These are phyloP conservation scores for Diplocarpon mali DNA, from an alignment of 2,329 filamentous ascomycete species.

Conservation along the genomic window DNA sequence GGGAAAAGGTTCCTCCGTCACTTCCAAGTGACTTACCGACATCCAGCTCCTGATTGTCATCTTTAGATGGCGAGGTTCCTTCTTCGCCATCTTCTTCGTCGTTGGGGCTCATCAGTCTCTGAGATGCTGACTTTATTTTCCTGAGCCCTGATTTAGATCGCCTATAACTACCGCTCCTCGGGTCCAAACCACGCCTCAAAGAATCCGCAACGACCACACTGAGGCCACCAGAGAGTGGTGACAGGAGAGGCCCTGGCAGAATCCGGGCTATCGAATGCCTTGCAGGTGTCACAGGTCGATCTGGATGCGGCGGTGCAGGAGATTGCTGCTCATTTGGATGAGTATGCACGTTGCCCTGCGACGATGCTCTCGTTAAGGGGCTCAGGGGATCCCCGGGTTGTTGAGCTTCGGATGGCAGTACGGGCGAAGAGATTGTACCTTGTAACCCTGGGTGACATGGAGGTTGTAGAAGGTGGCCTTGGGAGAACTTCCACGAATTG, in stretches of 20 bases:
- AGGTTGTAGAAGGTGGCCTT: conserved; percentile 15
- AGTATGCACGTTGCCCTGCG: conserved; percentile 21
- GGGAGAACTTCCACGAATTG: conserved; percentile 22
- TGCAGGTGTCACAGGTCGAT: conserved; percentile 30
- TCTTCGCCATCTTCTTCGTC: conserved; percentile 14
- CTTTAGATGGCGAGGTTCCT: conserved; percentile 11
- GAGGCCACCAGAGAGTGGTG: conserved; percentile 48
- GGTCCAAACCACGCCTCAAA: conserved; percentile 40
- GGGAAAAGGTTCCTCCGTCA: conserved; percentile 11
- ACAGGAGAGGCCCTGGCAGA: conserved; percentile 45
- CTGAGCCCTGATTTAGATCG: conserved; percentile 22
- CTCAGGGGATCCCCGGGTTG: conserved; percentile 12
- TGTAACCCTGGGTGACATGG: conserved; percentile 18
- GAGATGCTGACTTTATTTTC: conserved; percentile 22
- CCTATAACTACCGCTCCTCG: conserved; percentile 24
- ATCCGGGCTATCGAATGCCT: conserved; percentile 41
- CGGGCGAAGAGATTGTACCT: conserved; percentile 19
- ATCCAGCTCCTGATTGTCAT: conserved; percentile 4
- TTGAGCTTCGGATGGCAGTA: conserved; percentile 25
- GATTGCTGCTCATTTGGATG: conserved; percentile 23
- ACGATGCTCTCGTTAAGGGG: conserved; percentile 19
- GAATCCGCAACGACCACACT: conserved; percentile 55
- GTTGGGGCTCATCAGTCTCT: conserved; percentile 13
- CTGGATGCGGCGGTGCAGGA: conserved; percentile 29
- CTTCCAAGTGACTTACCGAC: conserved; percentile 17